Evolutionary conservation across 371 early-diverging fungal species (phyloP), one percentile per base, ranked within the genome.

Genomic region (Syncephalis plumigaleata): DNA sequence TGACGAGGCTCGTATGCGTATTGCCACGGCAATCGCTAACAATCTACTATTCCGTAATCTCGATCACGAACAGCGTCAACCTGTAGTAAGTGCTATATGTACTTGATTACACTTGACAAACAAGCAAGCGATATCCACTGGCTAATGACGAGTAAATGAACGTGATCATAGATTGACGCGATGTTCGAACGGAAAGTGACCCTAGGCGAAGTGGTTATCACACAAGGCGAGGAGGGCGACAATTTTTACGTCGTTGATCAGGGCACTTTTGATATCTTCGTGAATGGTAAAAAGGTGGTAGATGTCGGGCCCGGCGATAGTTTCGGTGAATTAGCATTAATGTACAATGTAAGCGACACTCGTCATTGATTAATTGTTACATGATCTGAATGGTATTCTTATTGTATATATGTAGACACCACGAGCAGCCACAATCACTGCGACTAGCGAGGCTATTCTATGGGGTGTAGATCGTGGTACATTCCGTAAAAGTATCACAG

Each of bases 21-120:
- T 95, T 56, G 68, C 77, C 39, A 58, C 61, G 4, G 72, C 89
- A 22, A 78, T 92, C 44, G 66, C 66, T 44, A 72, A 68, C 59
- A 93, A 91, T 71, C 90, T 95, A 60, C 60, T 95, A 55, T 95
- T 95, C 71, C 71, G 76, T 46, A 72, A 81, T 56, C 61, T 93
- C 55, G 94, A 93, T 58, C 91, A 91, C 56, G 94, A 93, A 47
- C 89, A 89, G 52, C 83, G 84, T 53, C 66, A 70, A 52, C 91
- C 91, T 54, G 88, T 95, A 1, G 81, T 95, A 8, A 82, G 79
- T 37, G 79, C 77, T 46, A 75, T 66, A 39, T 77, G 93, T 38
- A 92, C n/a, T n/a, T n/a, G n/a, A n/a, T n/a, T n/a, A n/a, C n/a
- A n/a, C n/a, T 94, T 56, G 74, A 73, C 45, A 93, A 97, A 63